Percentiles rank a stretch among this genome's conserved stretches.
Evolutionary conservation across 1,139 yeast genomes (phyloP).

Genomic region (Candida sojae): DNA sequence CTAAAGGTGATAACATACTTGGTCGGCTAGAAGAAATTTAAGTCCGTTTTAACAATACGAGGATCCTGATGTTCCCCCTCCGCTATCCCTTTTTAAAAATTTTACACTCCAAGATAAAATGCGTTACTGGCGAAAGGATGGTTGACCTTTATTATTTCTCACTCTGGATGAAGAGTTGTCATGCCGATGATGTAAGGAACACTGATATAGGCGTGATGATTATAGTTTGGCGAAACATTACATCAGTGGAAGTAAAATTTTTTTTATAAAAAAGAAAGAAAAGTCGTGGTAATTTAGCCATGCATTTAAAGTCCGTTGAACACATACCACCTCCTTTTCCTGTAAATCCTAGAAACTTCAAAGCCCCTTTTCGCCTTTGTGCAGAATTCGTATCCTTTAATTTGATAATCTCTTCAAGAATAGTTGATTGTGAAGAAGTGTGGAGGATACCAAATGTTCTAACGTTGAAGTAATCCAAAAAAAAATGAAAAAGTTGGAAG

Average conservation of each 20-base stretch:
- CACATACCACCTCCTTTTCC: too few species aligned
- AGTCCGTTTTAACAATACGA: too few species aligned
- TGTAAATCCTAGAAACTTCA: too few species aligned
- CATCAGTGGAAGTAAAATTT: not conserved
- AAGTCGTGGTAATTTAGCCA: not conserved
- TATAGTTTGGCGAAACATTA: not conserved
- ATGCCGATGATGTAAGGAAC: conserved; percentile 2
- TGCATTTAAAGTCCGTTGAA: too few species aligned
- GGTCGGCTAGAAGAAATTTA: too few species aligned
- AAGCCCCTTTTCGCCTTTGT: not conserved
- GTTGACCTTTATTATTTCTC: not conserved
- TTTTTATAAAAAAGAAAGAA: not conserved
- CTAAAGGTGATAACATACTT: not conserved
- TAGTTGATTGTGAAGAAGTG: too few species aligned
- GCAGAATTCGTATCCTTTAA: not conserved
- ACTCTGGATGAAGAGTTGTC: not conserved
- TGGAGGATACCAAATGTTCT: too few species aligned
- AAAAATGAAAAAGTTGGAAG: too few species aligned
- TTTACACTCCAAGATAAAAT: too few species aligned
- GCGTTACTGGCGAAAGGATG: not conserved
- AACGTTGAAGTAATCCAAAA: too few species aligned
- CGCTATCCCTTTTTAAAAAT: too few species aligned
- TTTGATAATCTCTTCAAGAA: not conserved
- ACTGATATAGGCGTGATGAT: not conserved
- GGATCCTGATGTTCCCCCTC: too few species aligned